Conservation (phyloP, 306 rosid species). For the Quercus robur region DNA sequence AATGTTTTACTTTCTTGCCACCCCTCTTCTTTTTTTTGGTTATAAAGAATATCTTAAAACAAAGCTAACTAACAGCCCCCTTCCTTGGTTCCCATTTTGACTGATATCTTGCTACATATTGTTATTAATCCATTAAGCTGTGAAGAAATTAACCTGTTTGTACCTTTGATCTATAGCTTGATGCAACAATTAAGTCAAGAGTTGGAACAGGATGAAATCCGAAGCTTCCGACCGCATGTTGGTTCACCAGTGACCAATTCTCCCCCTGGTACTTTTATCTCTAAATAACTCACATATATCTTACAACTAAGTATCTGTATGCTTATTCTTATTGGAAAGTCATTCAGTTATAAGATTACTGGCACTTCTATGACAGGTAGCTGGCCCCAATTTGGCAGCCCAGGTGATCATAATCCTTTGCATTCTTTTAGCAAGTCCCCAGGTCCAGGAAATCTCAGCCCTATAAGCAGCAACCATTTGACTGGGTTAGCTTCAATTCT, state of each 20-base stretch:
- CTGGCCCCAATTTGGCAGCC: conserved; percentile 82
- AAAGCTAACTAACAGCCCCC: no score
- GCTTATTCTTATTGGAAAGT: conserved; percentile 15
- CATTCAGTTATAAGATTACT: conserved; percentile 7
- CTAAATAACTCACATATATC: conserved; percentile 5
- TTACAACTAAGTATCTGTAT: conserved; percentile 1
- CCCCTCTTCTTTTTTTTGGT: not conserved
- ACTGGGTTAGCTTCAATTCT: conserved; percentile 86
- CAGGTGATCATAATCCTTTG: conserved; percentile 68
- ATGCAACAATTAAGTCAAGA: conserved; percentile 89
- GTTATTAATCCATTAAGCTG: conserved; percentile 6
- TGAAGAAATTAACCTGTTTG: not conserved
- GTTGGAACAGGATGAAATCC: conserved; percentile 78
- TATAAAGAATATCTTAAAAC: not conserved
- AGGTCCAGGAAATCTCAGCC: conserved; percentile 62
- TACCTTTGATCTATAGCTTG: conserved; percentile 42
- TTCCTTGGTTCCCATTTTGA: not conserved
- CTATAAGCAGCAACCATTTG: conserved; percentile 61
- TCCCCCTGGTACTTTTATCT: conserved; percentile 69
- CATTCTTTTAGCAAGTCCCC: conserved; percentile 68
- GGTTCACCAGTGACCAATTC: conserved; percentile 83
- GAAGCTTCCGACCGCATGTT: conserved; percentile 66
- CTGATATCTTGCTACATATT: not conserved
- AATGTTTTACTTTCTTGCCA: not conserved
- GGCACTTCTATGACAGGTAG: conserved; percentile 41